These are phyloP conservation scores for Prunus davidiana DNA, from an alignment of 306 rosid species.

Conservation along the genomic window DNA sequence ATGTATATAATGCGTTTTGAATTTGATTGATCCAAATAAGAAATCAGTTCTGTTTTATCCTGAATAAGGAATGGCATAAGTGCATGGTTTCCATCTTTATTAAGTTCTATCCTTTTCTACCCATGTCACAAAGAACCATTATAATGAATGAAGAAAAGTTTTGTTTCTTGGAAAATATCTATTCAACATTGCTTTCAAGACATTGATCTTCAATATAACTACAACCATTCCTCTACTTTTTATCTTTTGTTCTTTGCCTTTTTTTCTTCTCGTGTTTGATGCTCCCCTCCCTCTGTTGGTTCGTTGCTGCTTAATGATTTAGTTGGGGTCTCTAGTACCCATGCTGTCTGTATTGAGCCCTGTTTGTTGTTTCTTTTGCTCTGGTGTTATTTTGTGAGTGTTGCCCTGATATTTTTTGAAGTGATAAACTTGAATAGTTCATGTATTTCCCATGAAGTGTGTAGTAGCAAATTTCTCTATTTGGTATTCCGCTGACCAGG, in stretches of 20 bases:
- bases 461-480: slow-evolving; percentile 3
- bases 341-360: background rate
- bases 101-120: background rate
- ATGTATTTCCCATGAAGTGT: background rate
- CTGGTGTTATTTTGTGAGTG: background rate
- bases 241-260: background rate
- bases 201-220: background rate
- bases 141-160: background rate
- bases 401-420: background rate
- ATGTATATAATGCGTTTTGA: background rate
- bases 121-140: background rate
- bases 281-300: background rate
- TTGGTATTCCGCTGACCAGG: slow-evolving; percentile 12
- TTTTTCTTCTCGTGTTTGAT: background rate
- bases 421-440: background rate
- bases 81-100: background rate
- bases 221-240: background rate
- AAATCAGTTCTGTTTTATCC: background rate
- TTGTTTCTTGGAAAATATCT: background rate
- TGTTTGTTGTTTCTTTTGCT: background rate
- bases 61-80: slow-evolving; percentile 4
- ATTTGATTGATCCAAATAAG: background rate
- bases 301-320: background rate
- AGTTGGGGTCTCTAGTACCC: background rate
- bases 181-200: background rate